Evolutionary conservation across 78 protist genomes (phyloP), one percentile per base, ranked within the genome.

Genomic region (Diacronema lutheri): DNA sequence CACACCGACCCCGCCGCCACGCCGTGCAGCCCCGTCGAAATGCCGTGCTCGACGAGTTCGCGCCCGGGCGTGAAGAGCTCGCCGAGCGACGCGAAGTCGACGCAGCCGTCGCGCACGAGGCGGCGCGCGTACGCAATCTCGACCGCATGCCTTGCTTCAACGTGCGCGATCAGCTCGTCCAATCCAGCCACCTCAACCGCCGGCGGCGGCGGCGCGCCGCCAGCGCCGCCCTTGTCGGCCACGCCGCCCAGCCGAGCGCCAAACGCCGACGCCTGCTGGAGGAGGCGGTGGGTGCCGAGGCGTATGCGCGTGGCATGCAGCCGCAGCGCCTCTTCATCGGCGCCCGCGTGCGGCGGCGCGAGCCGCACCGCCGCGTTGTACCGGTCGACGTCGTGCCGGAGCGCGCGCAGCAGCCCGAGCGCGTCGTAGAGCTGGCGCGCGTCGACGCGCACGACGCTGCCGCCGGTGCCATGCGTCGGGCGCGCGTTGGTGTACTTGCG

Each of bases 21-120:
- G 12, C 14, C 76, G 44, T 12, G 44, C 46, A 38, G 12, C 23
- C 76, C 76, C n/a, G 55, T 38, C 56, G 23, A 0, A 56, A 23
- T 56, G 55, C 35, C 68, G 68, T 29, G 38, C 13, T 62, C 68
- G 61, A 73, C 80, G 61, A 73, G 14, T 40, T 46, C n/a, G 62
- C 50, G 14, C 35, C 80, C 80, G 11, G 58, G 58, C 26, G 80
- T 25, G 57, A 41, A 46, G 38, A 73, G 80, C 41, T 78, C 44
- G 69, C n/a, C 44, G 83, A 78, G 68, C 55, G 62, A 9, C 69
- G n/a, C 12, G 38, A 44, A 78, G 68, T 62, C 83, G 65, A 12
- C 58, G 40, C 50, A 11, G 68, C 83, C 83, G 56, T 58, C 83
- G 26, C 35, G 26, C 41, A 14, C 58, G 21, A 10, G 35, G 29